A percentile compares a stretch with the other conserved stretches of the same genome.
Conservation (phyloP, 345 rosid species). For the Acer campestre region DNA sequence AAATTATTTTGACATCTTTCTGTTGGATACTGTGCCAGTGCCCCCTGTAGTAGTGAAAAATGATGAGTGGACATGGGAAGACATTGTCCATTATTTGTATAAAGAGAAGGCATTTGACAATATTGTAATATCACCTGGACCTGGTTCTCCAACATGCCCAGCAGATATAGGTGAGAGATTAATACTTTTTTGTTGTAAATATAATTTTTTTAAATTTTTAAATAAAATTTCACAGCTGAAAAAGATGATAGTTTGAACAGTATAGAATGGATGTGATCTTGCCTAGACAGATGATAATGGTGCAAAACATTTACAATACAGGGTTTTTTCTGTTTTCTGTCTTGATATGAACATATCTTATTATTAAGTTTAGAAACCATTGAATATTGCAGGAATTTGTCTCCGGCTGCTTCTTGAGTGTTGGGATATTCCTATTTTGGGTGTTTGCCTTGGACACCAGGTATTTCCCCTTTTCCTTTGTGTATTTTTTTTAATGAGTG, state of each 20-base stretch:
- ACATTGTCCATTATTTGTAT: conserved; percentile 53
- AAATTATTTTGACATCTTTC: conserved; percentile 19
- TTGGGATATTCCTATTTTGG: conserved; percentile 85
- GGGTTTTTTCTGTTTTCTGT: conserved; percentile 2
- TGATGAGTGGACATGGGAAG: conserved; percentile 88
- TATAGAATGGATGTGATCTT: not conserved
- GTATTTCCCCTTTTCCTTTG: conserved; percentile 32
- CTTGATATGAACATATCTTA: conserved; percentile 15
- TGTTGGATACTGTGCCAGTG: conserved; percentile 40
- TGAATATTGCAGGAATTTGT: conserved; percentile 74
- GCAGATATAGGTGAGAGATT: conserved; percentile 68
- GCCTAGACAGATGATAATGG: not conserved
- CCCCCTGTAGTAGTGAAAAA: conserved; percentile 88
- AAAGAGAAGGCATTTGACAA: conserved; percentile 80
- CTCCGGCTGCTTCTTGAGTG: conserved; percentile 80
- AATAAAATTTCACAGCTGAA: not conserved
- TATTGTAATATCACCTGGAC: conserved; percentile 95
- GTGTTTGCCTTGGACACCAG: conserved; percentile 98
- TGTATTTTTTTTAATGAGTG: not conserved
- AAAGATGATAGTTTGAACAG: not conserved
- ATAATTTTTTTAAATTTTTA: not conserved
- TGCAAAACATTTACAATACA: conserved; percentile 5
- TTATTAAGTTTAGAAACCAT: conserved; percentile 23
- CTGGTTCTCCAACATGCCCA: conserved; percentile 88
- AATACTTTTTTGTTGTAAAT: not conserved